These are phyloP conservation scores for Xylaria sp. DNA, from an alignment of 2,329 filamentous ascomycete genomes.

Conservation along the genomic window DNA sequence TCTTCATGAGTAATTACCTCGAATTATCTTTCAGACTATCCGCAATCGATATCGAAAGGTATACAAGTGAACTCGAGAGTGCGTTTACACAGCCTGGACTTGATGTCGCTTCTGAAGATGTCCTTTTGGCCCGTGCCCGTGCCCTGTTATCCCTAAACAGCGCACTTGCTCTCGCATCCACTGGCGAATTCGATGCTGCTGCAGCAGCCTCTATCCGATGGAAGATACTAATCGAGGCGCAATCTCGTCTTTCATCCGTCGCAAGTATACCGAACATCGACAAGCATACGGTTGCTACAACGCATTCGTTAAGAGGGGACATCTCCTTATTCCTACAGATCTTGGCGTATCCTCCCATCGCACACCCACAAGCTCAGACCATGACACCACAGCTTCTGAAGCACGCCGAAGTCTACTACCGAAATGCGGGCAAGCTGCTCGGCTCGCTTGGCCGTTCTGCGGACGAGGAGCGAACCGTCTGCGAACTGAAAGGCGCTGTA, in stretches of 20 bases:
- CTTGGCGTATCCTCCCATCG: slow-evolving; percentile 42
- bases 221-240: slow-evolving; percentile 43
- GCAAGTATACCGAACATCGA: slow-evolving; percentile 29
- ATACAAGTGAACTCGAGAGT: slow-evolving; percentile 43
- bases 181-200: neutral
- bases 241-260: slow-evolving; percentile 34
- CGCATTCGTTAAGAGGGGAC: slow-evolving; percentile 47
- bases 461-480: slow-evolving; percentile 22
- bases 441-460: slow-evolving; percentile 19
- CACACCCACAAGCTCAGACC: slow-evolving; percentile 39
- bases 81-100: slow-evolving; percentile 43
- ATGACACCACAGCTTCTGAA: slow-evolving; percentile 42
- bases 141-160: slow-evolving; percentile 45
- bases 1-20: slow-evolving; percentile 42
- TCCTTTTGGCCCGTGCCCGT: slow-evolving; percentile 40
- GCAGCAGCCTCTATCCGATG: slow-evolving; percentile 39
- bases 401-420: slow-evolving; percentile 48
- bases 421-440: slow-evolving; percentile 46
- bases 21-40: slow-evolving; percentile 43
- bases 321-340: slow-evolving; percentile 43
- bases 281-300: slow-evolving; percentile 37
- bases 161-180: slow-evolving; percentile 33
- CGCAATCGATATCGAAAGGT: slow-evolving; percentile 41
- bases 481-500: slow-evolving; percentile 36
- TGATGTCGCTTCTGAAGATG: slow-evolving; percentile 34